Evolutionary conservation across 768 basidiomycete species (phyloP).

Genomic region (Suillus plorans): DNA sequence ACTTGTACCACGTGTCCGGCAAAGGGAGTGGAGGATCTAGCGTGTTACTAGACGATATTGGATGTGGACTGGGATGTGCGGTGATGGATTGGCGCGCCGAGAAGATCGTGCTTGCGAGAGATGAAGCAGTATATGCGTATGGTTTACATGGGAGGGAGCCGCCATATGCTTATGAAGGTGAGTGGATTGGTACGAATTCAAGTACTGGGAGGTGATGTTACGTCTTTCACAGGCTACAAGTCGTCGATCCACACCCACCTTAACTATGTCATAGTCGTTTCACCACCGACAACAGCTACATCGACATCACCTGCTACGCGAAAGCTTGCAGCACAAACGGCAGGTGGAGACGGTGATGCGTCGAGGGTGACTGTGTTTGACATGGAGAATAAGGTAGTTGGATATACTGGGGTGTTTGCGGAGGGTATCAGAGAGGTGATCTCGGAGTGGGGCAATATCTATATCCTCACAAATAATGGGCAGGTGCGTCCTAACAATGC

Average conservation of each 20-base stretch:
- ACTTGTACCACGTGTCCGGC: slow-evolving; percentile 74
- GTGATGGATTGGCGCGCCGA: slow-evolving; percentile 71
- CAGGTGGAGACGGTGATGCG: slow-evolving; percentile 50
- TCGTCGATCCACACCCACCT: slow-evolving; percentile 70
- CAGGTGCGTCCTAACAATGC: slow-evolving; percentile 45
- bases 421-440: slow-evolving; percentile 84
- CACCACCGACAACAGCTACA: slow-evolving; percentile 75
- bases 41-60: slow-evolving; percentile 80
- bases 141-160: slow-evolving; percentile 78
- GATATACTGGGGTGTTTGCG: slow-evolving; percentile 77
- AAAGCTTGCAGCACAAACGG: slow-evolving; percentile 19
- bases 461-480: slow-evolving; percentile 76
- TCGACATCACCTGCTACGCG: slow-evolving; percentile 54
- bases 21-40: slow-evolving; percentile 66
- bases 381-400: slow-evolving; percentile 87
- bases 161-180: slow-evolving; percentile 92
- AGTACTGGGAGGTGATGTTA: background rate
- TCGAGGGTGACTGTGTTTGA: slow-evolving; percentile 87
- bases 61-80: slow-evolving; percentile 81
- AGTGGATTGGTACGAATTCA: slow-evolving; percentile 9
- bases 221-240: slow-evolving; percentile 41
- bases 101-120: slow-evolving; percentile 82
- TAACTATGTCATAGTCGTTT: slow-evolving; percentile 89
- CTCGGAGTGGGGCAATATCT: slow-evolving; percentile 79
- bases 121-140: slow-evolving; percentile 90